Evolutionary conservation across 768 basidiomycete species (phyloP).

Genomic region (Dioszegia aurantiaca): DNA sequence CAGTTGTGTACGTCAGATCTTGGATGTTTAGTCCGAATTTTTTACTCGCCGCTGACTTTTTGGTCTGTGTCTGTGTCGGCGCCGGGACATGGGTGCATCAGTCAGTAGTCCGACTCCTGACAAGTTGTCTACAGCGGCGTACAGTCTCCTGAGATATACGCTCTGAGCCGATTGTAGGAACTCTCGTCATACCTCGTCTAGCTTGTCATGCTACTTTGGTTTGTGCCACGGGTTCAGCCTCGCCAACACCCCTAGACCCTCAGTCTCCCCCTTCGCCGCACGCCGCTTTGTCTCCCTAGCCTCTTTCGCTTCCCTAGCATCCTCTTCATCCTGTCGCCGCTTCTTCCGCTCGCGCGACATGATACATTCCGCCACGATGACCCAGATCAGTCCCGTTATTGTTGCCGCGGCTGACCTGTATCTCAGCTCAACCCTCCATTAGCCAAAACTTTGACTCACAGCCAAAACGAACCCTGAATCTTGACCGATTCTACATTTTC

Average conservation of each 20-base stretch:
- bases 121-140: too few relatives aligned
- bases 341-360: slow-evolving; percentile 7
- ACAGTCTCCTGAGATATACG: too few relatives aligned
- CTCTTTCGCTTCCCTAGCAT: background rate
- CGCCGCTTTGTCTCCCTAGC: background rate
- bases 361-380: background rate
- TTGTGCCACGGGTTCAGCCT: slow-evolving; percentile 3
- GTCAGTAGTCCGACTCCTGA: too few relatives aligned
- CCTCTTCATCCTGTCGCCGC: background rate
- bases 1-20: too few relatives aligned
- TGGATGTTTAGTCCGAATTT: too few relatives aligned
- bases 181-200: too few relatives aligned
- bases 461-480: slow-evolving; percentile 8
- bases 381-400: background rate
- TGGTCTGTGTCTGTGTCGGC: too few relatives aligned
- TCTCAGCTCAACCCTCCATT: background rate
- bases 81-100: too few relatives aligned
- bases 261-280: slow-evolving; percentile 1
- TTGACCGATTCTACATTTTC: slow-evolving; percentile 6
- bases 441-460: slow-evolving; percentile 2
- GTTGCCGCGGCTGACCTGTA: slow-evolving; percentile 4
- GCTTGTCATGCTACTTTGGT: background rate
- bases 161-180: too few relatives aligned
- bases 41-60: too few relatives aligned
- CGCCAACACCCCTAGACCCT: background rate